Conservation (phyloP, 352 stramenopile species). For the Pythium phragmiticola region DNA sequence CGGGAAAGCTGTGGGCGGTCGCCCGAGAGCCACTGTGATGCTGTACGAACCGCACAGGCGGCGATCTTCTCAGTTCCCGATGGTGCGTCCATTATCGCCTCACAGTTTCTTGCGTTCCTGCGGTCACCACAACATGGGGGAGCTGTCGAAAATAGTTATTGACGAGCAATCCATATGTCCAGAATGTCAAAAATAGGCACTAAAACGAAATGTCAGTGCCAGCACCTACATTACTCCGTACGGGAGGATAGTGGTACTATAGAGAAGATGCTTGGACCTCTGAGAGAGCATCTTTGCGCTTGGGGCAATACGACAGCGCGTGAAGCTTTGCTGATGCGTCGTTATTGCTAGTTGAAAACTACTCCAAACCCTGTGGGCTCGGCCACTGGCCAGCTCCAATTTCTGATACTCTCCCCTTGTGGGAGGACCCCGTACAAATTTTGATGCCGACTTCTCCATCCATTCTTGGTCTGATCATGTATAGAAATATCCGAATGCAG, state of each 20-base stretch:
- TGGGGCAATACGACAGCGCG: slow-evolving; percentile 92
- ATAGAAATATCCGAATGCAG: not conserved
- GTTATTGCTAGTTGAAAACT: slow-evolving; percentile 96
- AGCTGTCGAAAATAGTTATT: slow-evolving; percentile 17
- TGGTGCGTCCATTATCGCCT: slow-evolving; percentile 54
- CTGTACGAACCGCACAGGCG: slow-evolving; percentile 52
- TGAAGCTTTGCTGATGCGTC: slow-evolving; percentile 93
- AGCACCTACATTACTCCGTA: slow-evolving; percentile 26
- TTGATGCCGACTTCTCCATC: not conserved
- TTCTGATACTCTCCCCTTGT: slow-evolving; percentile 84
- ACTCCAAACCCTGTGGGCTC: slow-evolving; percentile 90
- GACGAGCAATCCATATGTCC: slow-evolving; percentile 7
- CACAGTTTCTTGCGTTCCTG: slow-evolving; percentile 24
- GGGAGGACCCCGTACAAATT: slow-evolving; percentile 35
- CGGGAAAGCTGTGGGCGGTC: not conserved
- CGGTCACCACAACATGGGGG: slow-evolving; percentile 5
- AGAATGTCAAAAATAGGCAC: slow-evolving; percentile 14
- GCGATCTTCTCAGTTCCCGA: slow-evolving; percentile 79
- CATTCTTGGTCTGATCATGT: not conserved
- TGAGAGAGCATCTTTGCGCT: slow-evolving; percentile 79
- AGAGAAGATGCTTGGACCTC: not conserved
- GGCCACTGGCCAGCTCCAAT: slow-evolving; percentile 90
- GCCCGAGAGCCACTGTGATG: not conserved
- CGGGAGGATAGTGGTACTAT: slow-evolving; percentile 20
- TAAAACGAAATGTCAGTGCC: not conserved